A percentile compares a stretch with the other conserved stretches of the same genome.
phyloP scores from a whole-genome alignment of 345 rosid species.

The Physaria fendleri region DNA sequence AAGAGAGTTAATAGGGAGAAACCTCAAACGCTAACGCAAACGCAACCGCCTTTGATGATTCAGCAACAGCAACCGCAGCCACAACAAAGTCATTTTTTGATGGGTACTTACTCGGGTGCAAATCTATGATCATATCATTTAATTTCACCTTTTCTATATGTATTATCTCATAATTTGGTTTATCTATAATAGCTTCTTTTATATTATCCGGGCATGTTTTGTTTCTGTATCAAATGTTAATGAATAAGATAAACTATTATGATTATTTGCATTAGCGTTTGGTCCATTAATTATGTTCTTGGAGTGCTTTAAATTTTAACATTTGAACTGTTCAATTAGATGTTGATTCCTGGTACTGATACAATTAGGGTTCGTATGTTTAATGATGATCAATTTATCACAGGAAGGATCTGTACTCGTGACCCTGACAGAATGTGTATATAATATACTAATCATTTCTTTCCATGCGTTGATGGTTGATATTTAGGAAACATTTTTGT shows the following conservation, averaged over 20 bases:
- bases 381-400: background rate
- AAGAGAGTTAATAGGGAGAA: conserved; percentile 38
- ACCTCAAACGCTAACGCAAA: conserved; percentile 6
- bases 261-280: background rate
- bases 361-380: conserved; percentile 21
- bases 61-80: conserved; percentile 20
- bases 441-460: conserved; percentile 1
- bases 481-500: background rate
- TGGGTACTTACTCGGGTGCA: conserved; percentile 30
- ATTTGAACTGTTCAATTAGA: background rate
- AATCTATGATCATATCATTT: conserved; percentile 11
- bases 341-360: background rate
- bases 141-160: conserved; percentile 3
- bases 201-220: conserved; percentile 4
- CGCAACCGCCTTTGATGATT: conserved; percentile 20
- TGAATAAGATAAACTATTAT: conserved; percentile 11
- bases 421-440: background rate
- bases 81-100: conserved; percentile 29
- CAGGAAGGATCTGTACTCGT: background rate
- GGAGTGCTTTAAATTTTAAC: background rate
- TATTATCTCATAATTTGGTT: conserved; percentile 13
- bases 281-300: background rate
- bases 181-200: conserved; percentile 2
- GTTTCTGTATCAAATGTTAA: conserved; percentile 14
- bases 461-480: conserved; percentile 18